Base-by-base conservation (phyloP, 2,329 filamentous ascomycete genomes). In the Neospermospora avenae region DNA sequence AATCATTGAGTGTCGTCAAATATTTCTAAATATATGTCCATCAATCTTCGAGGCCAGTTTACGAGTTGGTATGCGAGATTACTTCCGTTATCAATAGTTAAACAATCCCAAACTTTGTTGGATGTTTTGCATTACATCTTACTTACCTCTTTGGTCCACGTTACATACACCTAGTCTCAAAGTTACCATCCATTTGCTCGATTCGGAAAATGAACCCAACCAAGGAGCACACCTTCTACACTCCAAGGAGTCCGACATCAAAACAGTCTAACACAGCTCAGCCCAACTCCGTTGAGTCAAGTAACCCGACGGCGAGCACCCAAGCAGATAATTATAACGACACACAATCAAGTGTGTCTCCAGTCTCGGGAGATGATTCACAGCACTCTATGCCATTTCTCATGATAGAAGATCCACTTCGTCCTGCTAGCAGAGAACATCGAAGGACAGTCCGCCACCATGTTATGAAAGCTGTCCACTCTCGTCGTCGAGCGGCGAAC, bases 381-480 rank as follows among this genome's bases (percentile, higher is more conserved):
- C 8, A 13, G 28, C 53, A 10, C 4, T 28, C 49, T 2, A 28
- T 61, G 8, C 34, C 48, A 5, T 61, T 61, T n/a, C 55, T 61
- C 16, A 55, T 61, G 25, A 45, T 55, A 20, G 24, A 58, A 18
- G 51, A 61, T 20, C 59, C 59, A 20, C 55, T 58, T 4, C 42
- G 34, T 39, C 55, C 59, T 16, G 42, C 39, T n/a, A 49, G 37
- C n/a, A 45, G 22, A n/a, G 44, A 55, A 20, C 51, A 61, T 20
- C 51, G 44, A 14, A 58, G 51, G 52, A 41, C 39, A 45, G 49
- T 61, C 22, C 59, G 59, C 18, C 56, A 51, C 35, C 59, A 61
- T 58, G 59, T 55, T 7, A 58, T 58, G 55, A 44, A 48, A 39
- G 31, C 48, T 22, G 57, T 42, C 10, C 58, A 56, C 25, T 45